Percentiles rank a stretch among this genome's conserved stretches.
Evolutionary conservation across 2,329 filamentous ascomycete genomes (phyloP).

Genomic region (Ceratocystis alfenasii): DNA sequence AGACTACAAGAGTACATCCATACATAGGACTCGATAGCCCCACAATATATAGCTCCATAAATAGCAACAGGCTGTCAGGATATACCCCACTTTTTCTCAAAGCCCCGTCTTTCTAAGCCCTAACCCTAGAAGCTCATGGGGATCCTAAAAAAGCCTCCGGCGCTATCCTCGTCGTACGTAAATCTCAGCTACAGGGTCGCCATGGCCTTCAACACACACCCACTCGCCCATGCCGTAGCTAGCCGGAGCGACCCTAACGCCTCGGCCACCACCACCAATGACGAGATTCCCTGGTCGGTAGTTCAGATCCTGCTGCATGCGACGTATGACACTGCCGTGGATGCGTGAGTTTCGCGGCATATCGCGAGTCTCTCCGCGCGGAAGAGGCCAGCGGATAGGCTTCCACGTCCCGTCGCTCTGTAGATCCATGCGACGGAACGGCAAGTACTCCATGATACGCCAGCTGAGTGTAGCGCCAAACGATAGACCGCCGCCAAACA

Average conservation of each 20-base stretch:
- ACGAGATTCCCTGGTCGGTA: constrained; percentile 74
- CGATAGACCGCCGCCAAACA: constrained; percentile 49
- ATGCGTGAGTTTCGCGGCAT: constrained; percentile 58
- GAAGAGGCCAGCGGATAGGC: constrained; percentile 68
- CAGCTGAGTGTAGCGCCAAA: constrained; percentile 49
- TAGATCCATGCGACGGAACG: constrained; percentile 70
- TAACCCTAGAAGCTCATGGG: not conserved
- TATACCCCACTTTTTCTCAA: not conserved
- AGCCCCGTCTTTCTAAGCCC: not conserved
- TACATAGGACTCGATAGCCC: not conserved
- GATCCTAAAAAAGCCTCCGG: no score
- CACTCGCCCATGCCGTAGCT: constrained; percentile 60
- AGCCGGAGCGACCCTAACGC: constrained; percentile 48
- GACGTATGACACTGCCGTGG: constrained; percentile 60
- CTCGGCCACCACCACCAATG: constrained; percentile 64
- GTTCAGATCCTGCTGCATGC: constrained; percentile 49
- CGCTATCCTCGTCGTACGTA: constrained; percentile 38
- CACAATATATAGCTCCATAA: not conserved
- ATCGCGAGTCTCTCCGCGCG: constrained; percentile 64
- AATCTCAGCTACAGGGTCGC: constrained; percentile 57
- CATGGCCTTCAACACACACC: constrained; percentile 51
- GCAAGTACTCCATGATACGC: constrained; percentile 72
- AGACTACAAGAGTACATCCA: no score
- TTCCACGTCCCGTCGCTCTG: constrained; percentile 62
- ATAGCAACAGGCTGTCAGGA: not conserved